phyloP scores from a whole-genome alignment of 2,329 filamentous ascomycete species.

The Calonectria crousiana region DNA sequence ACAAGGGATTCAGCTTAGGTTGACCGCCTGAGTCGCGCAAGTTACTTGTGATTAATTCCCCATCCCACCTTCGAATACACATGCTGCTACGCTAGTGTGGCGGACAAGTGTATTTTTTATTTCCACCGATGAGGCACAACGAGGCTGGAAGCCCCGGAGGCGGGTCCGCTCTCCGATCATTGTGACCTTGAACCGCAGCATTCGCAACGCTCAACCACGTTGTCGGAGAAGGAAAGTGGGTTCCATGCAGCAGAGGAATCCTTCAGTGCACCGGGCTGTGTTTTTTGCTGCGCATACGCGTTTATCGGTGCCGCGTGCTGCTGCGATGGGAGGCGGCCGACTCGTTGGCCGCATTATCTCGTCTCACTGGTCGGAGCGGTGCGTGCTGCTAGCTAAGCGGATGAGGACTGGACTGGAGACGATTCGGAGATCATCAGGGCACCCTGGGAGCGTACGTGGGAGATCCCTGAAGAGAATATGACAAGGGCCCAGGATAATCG shows the following conservation, averaged over 20 bases:
- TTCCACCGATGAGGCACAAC: not conserved
- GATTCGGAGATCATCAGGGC: slow-evolving; percentile 4
- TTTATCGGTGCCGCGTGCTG: not conserved
- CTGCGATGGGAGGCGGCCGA: not conserved
- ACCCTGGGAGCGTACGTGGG: not conserved
- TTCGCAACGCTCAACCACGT: not conserved
- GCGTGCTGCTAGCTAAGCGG: not conserved
- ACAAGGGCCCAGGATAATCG: not conserved
- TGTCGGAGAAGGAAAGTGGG: not conserved
- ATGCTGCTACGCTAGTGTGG: slow-evolving; percentile 9
- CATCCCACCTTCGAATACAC: not conserved
- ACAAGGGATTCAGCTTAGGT: slow-evolving; percentile 16
- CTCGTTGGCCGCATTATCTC: not conserved
- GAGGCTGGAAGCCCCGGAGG: not conserved
- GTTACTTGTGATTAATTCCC: slow-evolving; percentile 28
- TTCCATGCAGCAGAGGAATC: not conserved
- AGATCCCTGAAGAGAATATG: not conserved
- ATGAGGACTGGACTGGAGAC: not conserved
- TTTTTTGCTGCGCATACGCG: not conserved
- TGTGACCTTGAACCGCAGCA: slow-evolving; percentile 5
- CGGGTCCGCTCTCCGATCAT: not conserved
- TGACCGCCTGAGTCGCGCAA: slow-evolving; percentile 34
- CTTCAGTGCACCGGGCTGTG: not conserved
- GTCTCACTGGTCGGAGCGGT: slow-evolving; percentile 1
- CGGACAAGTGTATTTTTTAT: not conserved